Base-by-base conservation (phyloP, 192 early-diverging fungal genomes). In the Gamsiella multidivaricata region DNA sequence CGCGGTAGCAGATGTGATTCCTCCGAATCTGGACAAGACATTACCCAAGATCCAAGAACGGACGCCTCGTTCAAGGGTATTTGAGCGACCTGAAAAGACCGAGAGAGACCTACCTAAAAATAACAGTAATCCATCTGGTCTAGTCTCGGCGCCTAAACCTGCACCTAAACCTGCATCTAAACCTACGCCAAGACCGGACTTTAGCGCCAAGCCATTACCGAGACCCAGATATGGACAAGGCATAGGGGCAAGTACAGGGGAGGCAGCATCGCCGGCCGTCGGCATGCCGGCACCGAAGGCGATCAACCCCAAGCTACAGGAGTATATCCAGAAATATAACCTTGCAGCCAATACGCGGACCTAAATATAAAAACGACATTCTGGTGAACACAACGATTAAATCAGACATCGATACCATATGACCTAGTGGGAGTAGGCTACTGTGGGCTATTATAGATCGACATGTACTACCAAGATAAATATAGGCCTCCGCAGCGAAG, bases 251-350 rank as follows among this genome's bases (percentile, higher is more conserved):
- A 26, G 45, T 31, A 9, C 10, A 33, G 22, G 25, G 29, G 36
- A 34, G 4, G 22, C 52, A 2, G 59, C 32, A 34, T 12, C 25
- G 5, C 39, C 31, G 5, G 45, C 58, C 2, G 56, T 1, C 1
- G 28, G 65, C 2, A 51, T n/a, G n/a, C n/a, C 2, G 11, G 46
- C 37, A 2, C 49, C 59, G 5, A 78, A 78, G 39, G 59, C 29
- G 7, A 64, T 78, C 14, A 78, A 78, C 32, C 74, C 74, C 3
- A 68, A 59, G 29, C 47, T 78, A 6, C 74, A 78, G 37, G 74
- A 41, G 11, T 78, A 78, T 43, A 78, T 78, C 29, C 74, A 69
- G 34, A 78, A 69, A 56, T 78, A 78, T 3, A 78, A 78, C 41
- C 54, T 63, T 14, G 74, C 74, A 1, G 47, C 65, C 14, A 76